A percentile compares a stretch with the other conserved stretches of the same genome.
Evolutionary conservation across 768 basidiomycete genomes (phyloP).

Genomic region (Boletellus emodensis): DNA sequence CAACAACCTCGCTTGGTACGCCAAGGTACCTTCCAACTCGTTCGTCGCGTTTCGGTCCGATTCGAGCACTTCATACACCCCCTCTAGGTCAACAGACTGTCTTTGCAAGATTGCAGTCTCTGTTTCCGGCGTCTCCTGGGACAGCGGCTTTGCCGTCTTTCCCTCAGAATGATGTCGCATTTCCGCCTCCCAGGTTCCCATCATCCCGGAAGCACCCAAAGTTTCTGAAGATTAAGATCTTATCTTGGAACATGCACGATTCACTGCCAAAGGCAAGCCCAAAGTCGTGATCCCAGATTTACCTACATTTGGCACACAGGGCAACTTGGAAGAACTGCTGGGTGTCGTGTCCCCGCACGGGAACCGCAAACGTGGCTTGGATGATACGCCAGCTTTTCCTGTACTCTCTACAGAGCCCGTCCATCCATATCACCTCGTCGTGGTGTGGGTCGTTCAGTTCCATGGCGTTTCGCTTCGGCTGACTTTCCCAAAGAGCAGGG

Average conservation of each 20-base stretch:
- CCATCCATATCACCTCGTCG: conserved; percentile 77
- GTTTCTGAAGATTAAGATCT: conserved; percentile 61
- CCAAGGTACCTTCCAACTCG: conserved; percentile 14
- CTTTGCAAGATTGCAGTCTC: conserved; percentile 47
- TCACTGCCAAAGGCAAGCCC: conserved; percentile 63
- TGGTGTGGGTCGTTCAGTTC: conserved; percentile 50
- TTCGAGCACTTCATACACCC: neutral
- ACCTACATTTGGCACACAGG: conserved; percentile 39
- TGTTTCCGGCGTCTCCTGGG: conserved; percentile 42
- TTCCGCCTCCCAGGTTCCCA: conserved; percentile 21
- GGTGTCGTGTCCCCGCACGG: conserved; percentile 48
- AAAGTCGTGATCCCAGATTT: neutral
- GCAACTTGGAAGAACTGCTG: conserved; percentile 67
- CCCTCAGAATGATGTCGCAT: conserved; percentile 20
- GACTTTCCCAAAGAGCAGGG: conserved; percentile 46
- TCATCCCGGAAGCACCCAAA: conserved; percentile 30
- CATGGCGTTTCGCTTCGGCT: conserved; percentile 3
- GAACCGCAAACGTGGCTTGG: conserved; percentile 30
- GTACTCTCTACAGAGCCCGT: conserved; percentile 44
- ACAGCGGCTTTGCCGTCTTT: conserved; percentile 16
- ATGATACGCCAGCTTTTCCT: conserved; percentile 37
- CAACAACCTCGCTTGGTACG: conserved; percentile 16
- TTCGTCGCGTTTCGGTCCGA: conserved; percentile 3
- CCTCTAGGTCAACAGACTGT: conserved; percentile 38
- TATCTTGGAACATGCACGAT: conserved; percentile 89